Evolutionary conservation across 1,284 basidiomycete genomes (phyloP).

Genomic region (Ceratobasidium sp.): DNA sequence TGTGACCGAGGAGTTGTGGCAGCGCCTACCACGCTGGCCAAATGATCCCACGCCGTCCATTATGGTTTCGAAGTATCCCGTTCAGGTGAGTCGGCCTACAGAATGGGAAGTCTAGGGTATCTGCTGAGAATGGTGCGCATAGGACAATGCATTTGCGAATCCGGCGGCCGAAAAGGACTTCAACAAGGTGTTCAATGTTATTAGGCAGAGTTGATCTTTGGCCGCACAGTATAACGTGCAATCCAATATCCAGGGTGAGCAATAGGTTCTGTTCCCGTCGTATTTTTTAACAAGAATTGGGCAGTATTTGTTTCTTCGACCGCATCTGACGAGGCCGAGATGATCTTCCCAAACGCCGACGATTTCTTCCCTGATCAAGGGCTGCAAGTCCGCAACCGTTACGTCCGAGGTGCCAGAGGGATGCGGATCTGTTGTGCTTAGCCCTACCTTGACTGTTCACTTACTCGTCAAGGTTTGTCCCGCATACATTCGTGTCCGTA

Average conservation of each 20-base stretch:
- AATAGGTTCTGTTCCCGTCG: neutral
- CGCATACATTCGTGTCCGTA: neutral
- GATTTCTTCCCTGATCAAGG: constrained; percentile 87
- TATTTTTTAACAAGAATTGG: neutral
- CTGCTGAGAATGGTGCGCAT: constrained; percentile 44
- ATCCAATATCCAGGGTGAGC: constrained; percentile 83
- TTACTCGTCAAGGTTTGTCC: constrained; percentile 81
- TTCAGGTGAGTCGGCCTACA: constrained; percentile 64
- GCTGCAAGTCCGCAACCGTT: constrained; percentile 78
- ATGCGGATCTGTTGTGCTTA: constrained; percentile 86
- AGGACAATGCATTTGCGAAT: constrained; percentile 75
- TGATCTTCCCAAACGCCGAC: constrained; percentile 77
- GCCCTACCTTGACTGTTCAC: constrained; percentile 77
- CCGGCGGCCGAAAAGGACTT: constrained; percentile 84
- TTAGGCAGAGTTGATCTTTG: constrained; percentile 85
- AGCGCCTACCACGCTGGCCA: constrained; percentile 87
- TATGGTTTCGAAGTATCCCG: constrained; percentile 88
- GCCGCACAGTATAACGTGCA: constrained; percentile 93
- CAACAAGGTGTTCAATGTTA: constrained; percentile 83
- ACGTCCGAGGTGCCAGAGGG: constrained; percentile 76
- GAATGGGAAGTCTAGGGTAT: constrained; percentile 40
- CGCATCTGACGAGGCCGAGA: constrained; percentile 66
- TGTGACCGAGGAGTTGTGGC: constrained; percentile 99
- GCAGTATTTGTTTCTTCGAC: constrained; percentile 84
- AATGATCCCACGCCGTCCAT: constrained; percentile 87